phyloP scores from a whole-genome alignment of 108 stramenopile species.

The Skeletonema grethae region DNA sequence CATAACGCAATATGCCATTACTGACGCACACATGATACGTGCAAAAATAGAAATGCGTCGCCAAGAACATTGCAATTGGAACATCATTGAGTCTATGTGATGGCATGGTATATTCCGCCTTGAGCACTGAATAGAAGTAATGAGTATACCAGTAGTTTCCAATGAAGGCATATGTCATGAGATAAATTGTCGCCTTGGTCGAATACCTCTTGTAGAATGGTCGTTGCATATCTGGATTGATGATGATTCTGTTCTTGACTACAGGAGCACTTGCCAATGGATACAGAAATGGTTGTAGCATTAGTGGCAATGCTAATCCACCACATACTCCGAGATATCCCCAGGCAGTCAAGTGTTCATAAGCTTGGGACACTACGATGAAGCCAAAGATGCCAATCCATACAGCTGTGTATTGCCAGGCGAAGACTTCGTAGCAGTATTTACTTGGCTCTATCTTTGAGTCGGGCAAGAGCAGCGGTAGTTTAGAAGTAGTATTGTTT shows the following conservation, averaged over 20 bases:
- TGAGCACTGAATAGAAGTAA: constrained; percentile 96
- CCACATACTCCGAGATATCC: constrained; percentile 75
- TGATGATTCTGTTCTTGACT: constrained; percentile 12
- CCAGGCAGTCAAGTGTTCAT: constrained; percentile 82
- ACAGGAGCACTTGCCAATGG: constrained; percentile 55
- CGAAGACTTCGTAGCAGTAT: constrained; percentile 80
- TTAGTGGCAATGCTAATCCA: constrained; percentile 79
- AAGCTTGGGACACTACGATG: constrained; percentile 80
- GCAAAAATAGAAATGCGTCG: constrained; percentile 97
- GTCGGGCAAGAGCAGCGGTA: constrained; percentile 46
- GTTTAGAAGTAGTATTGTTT: constrained; percentile 1
- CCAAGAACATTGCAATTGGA: constrained; percentile 92
- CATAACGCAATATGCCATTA: constrained; percentile 86
- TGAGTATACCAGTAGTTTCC: constrained; percentile 98
- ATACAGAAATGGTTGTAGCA: constrained; percentile 82
- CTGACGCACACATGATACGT: constrained; percentile 91
- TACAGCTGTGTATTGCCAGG: constrained; percentile 72
- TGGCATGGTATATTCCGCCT: constrained; percentile 95
- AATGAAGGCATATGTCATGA: constrained; percentile 93
- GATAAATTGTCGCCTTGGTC: constrained; percentile 91
- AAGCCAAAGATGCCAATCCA: constrained; percentile 83
- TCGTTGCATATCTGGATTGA: constrained; percentile 68
- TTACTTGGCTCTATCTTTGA: constrained; percentile 69
- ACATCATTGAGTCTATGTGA: constrained; percentile 94
- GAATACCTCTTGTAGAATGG: constrained; percentile 80